Base-by-base conservation (phyloP, 768 basidiomycete species). In the Candolleomyces aberdarensis region DNA sequence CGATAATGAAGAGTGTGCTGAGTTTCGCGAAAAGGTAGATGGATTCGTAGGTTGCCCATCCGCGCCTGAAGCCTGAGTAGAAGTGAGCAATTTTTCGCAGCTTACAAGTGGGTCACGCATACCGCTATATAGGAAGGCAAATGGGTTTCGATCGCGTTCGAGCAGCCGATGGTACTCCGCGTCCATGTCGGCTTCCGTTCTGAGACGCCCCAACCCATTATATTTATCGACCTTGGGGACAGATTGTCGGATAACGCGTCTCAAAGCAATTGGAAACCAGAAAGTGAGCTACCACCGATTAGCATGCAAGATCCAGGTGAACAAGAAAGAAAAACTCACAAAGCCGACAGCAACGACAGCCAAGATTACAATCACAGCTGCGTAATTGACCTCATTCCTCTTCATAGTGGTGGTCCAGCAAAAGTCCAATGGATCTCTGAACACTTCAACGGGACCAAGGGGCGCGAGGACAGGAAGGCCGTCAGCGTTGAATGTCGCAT, bases 321-420 rank as follows among this genome's bases (percentile, higher is more conserved):
- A n/a, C n/a, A n/a, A n/a, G n/a, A n/a, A n/a, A n/a, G 50, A 29
- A 40, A 46, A 26, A 72, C 86, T 69, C 62, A 90, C 87, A 61
- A 78, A 70, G 13, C 71, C 59, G 41, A 91, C 74, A 3, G 83
- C 81, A 11, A 86, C 49, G 0, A 77, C 65, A 0, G 89, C 82
- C 26, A 88, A 66, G n/a, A 85, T 78, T 5, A 92, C 72, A 19
- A 90, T 70, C 3, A 83, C 65, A 26, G 85, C 86, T 0, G 89
- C 89, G 64, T 80, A 87, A 68, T 92, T 92, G 61, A 90, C 73
- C 68, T 86, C 78, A 62, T 88, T 84, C 43, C 79, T 77, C 58
- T 81, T 80, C 87, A 91, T 88, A 0, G 89, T 91, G 0, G 91
- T 92, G 3, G 87, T 90, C 76, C 83, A 92, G 70, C 89, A 92